A percentile compares a stretch with the other conserved stretches of the same genome.
phyloP scores from a whole-genome alignment of 805 yeast genomes.

The Saccharomycopsis selenospora region DNA sequence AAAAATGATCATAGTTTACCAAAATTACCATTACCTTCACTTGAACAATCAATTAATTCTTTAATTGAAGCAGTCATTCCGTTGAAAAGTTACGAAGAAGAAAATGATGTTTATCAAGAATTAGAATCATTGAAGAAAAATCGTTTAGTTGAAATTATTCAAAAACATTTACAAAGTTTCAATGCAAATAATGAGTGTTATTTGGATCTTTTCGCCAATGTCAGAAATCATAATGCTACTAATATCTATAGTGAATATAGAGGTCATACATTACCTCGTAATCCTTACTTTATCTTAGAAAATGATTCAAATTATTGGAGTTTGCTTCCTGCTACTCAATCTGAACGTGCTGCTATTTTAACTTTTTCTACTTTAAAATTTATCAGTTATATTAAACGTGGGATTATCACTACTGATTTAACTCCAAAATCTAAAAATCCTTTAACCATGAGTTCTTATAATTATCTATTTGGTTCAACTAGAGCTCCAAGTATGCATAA shows the following conservation, averaged over 20 bases:
- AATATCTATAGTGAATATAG: conserved; percentile 56
- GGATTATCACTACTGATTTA: conserved; percentile 49
- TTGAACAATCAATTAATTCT: conserved; percentile 44
- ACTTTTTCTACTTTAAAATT: conserved; percentile 63
- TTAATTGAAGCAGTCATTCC: conserved; percentile 54
- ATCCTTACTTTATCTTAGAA: conserved; percentile 67
- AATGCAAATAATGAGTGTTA: conserved; percentile 41
- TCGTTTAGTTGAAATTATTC: conserved; percentile 38
- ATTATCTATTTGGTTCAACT: conserved; percentile 62
- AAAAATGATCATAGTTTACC: conserved; percentile 34
- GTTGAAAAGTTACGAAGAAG: conserved; percentile 46
- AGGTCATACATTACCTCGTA: conserved; percentile 66
- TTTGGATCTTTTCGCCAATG: conserved; percentile 40
- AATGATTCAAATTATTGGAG: conserved; percentile 58
- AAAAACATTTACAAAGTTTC: conserved; percentile 45
- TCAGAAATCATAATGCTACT: conserved; percentile 38
- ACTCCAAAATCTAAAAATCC: conserved; percentile 44
- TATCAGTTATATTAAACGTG: conserved; percentile 31
- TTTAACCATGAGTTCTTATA: conserved; percentile 62
- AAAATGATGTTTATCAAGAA: conserved; percentile 35
- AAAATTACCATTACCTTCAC: conserved; percentile 53
- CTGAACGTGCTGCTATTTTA: conserved; percentile 60
- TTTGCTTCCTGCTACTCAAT: conserved; percentile 51
- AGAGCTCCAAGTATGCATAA: conserved; percentile 36
- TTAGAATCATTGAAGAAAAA: conserved; percentile 41